These are phyloP conservation scores for Catenaria anguillulae DNA, from an alignment of 371 early-diverging fungal genomes.

Conservation along the genomic window DNA sequence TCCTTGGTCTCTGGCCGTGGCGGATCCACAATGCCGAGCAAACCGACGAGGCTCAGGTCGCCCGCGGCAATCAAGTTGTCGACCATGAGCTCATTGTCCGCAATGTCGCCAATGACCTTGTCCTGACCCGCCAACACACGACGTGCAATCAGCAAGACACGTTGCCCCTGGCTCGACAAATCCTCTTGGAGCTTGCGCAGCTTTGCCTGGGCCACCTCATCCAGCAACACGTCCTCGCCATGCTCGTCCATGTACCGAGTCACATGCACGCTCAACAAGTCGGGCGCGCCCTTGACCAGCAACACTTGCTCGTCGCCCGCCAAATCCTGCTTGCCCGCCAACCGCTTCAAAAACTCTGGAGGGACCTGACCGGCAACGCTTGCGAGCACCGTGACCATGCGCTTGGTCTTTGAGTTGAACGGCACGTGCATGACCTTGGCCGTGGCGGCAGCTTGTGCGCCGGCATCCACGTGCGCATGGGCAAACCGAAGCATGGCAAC, in stretches of 20 bases:
- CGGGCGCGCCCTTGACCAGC: slow-evolving; percentile 64
- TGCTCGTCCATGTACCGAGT: slow-evolving; percentile 16
- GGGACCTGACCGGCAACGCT: slow-evolving; percentile 7
- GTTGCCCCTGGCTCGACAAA: slow-evolving; percentile 47
- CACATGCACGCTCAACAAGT: slow-evolving; percentile 42
- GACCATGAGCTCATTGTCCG: neutral
- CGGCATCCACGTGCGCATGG: slow-evolving; percentile 12
- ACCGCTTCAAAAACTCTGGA: neutral
- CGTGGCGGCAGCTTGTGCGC: slow-evolving; percentile 9
- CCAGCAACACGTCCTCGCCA: slow-evolving; percentile 23
- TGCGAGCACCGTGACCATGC: slow-evolving; percentile 39
- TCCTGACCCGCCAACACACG: neutral
- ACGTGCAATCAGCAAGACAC: slow-evolving; percentile 38
- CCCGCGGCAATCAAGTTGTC: slow-evolving; percentile 8
- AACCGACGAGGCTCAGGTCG: slow-evolving; percentile 36
- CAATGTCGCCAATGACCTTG: neutral
- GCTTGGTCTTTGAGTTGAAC: slow-evolving; percentile 54
- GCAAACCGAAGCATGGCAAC: slow-evolving; percentile 50
- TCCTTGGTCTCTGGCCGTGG: slow-evolving; percentile 47
- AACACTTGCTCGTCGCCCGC: slow-evolving; percentile 15
- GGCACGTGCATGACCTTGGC: slow-evolving; percentile 36
- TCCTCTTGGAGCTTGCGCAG: slow-evolving; percentile 29
- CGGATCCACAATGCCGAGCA: slow-evolving; percentile 55
- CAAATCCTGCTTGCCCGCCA: neutral
- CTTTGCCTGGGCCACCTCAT: slow-evolving; percentile 18